These are phyloP conservation scores for Cryptococcus sp. DNA, from an alignment of 1,284 basidiomycete genomes.

Conservation along the genomic window DNA sequence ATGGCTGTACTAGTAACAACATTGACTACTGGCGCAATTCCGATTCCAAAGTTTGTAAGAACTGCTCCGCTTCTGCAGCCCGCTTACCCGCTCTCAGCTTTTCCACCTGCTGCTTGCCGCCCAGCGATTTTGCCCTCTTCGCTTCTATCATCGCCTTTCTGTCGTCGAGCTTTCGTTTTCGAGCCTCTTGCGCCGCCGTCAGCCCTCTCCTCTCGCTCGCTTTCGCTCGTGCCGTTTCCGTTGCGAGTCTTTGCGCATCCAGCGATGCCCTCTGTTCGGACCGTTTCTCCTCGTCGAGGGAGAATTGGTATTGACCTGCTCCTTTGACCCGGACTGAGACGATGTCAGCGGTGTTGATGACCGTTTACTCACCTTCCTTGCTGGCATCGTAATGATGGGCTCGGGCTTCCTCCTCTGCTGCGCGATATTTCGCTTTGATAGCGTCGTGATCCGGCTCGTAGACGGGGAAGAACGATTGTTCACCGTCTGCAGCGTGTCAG, in stretches of 20 bases:
- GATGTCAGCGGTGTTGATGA: neutral
- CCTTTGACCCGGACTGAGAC: slow-evolving; percentile 68
- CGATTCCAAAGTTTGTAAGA: slow-evolving; percentile 35
- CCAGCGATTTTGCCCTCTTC: slow-evolving; percentile 68
- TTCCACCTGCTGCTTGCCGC: slow-evolving; percentile 42
- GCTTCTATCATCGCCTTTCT: slow-evolving; percentile 73
- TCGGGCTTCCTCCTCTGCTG: slow-evolving; percentile 67
- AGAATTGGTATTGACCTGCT: slow-evolving; percentile 87
- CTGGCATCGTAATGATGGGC: slow-evolving; percentile 78
- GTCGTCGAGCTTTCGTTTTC: slow-evolving; percentile 80
- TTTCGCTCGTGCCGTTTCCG: slow-evolving; percentile 63
- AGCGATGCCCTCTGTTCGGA: slow-evolving; percentile 76
- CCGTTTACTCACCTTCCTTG: slow-evolving; percentile 61
- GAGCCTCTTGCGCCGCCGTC: slow-evolving; percentile 63
- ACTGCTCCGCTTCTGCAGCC: slow-evolving; percentile 39
- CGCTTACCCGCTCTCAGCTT: slow-evolving; percentile 26
- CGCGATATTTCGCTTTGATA: slow-evolving; percentile 73
- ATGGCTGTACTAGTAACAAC: too few relatives aligned
- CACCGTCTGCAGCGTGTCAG: slow-evolving; percentile 57
- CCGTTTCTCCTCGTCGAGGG: slow-evolving; percentile 73
- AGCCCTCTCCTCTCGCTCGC: slow-evolving; percentile 35
- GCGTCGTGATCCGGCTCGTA: slow-evolving; percentile 82
- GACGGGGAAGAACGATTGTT: slow-evolving; percentile 76
- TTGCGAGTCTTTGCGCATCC: slow-evolving; percentile 67
- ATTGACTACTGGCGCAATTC: slow-evolving; percentile 19